These are phyloP conservation scores for Bjerkandera adusta DNA, from an alignment of 1,284 basidiomycete genomes.

Conservation along the genomic window DNA sequence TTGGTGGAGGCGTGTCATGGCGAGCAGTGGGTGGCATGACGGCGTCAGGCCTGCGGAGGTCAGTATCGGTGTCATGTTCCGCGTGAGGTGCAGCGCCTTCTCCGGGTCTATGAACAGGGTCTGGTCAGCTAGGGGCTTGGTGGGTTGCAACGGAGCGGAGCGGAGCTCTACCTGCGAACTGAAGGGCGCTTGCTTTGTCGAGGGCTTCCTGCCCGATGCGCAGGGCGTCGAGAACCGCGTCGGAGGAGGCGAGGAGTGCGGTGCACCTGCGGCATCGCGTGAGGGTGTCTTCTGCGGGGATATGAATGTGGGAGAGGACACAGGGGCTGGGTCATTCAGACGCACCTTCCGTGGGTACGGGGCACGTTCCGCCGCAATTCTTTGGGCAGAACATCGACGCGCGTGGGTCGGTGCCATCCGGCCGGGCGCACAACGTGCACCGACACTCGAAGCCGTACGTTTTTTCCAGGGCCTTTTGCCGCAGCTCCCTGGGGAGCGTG, in stretches of 20 bases:
- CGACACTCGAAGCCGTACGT: conserved; percentile 82
- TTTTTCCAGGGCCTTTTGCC: conserved; percentile 60
- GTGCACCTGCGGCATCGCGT: conserved; percentile 64
- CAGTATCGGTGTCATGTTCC: conserved; percentile 63
- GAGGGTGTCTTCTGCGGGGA: conserved; percentile 37
- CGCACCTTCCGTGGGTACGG: conserved; percentile 55
- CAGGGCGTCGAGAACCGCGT: conserved; percentile 56
- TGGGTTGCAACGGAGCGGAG: neutral
- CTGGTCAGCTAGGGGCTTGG: too few species aligned
- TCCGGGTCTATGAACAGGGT: conserved; percentile 42
- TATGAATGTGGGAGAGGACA: neutral
- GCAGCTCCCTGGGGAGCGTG: conserved; percentile 56
- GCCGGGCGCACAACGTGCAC: conserved; percentile 57
- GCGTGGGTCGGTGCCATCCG: conserved; percentile 55
- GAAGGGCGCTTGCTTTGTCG: conserved; percentile 62
- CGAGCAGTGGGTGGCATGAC: conserved; percentile 75
- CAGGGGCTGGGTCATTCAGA: neutral
- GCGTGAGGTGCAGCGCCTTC: conserved; percentile 59
- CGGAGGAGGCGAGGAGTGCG: conserved; percentile 44
- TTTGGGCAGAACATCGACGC: conserved; percentile 68
- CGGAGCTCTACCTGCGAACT: conserved; percentile 46
- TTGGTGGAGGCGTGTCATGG: conserved; percentile 66
- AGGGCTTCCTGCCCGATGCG: conserved; percentile 69
- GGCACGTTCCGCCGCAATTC: conserved; percentile 59
- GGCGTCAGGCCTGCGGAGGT: conserved; percentile 51